Percentiles rank a stretch among this genome's conserved stretches.
Conservation (phyloP, 176 grass and related monocot species). For the Musa schizocarpa region DNA sequence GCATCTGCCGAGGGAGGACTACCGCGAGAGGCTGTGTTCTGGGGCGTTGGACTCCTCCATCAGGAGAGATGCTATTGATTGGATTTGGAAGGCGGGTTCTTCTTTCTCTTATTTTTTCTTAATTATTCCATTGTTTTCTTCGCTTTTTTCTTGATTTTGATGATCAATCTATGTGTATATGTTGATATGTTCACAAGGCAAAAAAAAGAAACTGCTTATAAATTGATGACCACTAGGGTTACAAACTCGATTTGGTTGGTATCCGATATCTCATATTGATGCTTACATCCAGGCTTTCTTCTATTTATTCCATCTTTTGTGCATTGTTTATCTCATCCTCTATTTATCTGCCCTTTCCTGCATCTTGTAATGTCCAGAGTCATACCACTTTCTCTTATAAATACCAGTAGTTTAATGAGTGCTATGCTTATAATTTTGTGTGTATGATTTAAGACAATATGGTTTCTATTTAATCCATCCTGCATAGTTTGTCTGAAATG, state of each 20-base stretch:
- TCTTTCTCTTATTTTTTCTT: not conserved
- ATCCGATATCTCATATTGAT: not conserved
- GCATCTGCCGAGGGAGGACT: conserved; percentile 59
- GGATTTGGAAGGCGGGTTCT: conserved; percentile 81
- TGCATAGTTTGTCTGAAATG: too few species aligned
- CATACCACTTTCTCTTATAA: not conserved
- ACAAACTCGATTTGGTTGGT: too few species aligned
- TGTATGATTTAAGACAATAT: not conserved
- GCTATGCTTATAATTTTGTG: not conserved
- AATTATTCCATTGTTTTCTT: not conserved
- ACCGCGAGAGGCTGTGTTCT: conserved; percentile 42
- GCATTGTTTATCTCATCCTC: not conserved
- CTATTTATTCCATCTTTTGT: not conserved
- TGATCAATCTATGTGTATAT: too few species aligned
- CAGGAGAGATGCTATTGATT: conserved; percentile 56
- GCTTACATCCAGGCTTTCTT: not conserved
- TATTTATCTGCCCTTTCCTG: too few species aligned
- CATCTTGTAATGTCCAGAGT: not conserved
- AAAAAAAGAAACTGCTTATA: too few species aligned
- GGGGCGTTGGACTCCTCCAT: conserved; percentile 40
- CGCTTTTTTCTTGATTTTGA: conserved; percentile 1
- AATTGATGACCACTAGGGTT: too few species aligned
- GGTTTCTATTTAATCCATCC: too few species aligned
- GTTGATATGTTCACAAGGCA: too few species aligned
- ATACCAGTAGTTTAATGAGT: not conserved